Evolutionary conservation across 1,284 basidiomycete species (phyloP).

Genomic region (Puccinia horiana): DNA sequence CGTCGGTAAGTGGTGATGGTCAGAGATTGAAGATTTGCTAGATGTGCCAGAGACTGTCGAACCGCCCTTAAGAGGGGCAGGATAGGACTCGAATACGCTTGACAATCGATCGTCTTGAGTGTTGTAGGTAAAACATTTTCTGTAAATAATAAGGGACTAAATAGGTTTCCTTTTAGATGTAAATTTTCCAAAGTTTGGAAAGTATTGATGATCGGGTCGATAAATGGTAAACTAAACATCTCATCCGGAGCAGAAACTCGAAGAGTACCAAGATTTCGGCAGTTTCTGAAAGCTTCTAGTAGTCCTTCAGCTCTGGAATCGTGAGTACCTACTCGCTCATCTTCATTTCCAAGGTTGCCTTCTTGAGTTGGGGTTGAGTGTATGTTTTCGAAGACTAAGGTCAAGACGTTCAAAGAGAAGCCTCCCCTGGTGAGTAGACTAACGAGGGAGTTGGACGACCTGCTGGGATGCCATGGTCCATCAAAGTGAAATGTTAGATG

Average conservation of each 20-base stretch:
- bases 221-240: not conserved
- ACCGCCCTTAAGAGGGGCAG: not conserved
- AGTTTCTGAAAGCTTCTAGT: not conserved
- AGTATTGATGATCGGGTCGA: slow-evolving; percentile 9
- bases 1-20: slow-evolving; percentile 18
- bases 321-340: not conserved
- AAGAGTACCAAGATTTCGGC: not conserved
- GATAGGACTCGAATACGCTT: slow-evolving; percentile 11
- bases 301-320: not conserved
- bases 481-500: slow-evolving; percentile 57
- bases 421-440: slow-evolving; percentile 53
- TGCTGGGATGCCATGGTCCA: slow-evolving; percentile 65
- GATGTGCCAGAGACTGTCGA: not conserved
- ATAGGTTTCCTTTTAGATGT: not conserved
- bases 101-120: slow-evolving; percentile 8
- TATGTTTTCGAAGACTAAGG: slow-evolving; percentile 20
- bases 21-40: slow-evolving; percentile 13
- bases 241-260: slow-evolving; percentile 6
- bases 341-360: not conserved
- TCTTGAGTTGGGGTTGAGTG: not conserved
- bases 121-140: not conserved
- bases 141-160: slow-evolving; percentile 12
- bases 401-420: slow-evolving; percentile 17
- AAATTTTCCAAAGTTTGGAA: slow-evolving; percentile 9
- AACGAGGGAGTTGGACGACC: slow-evolving; percentile 60